phyloP scores from a whole-genome alignment of 2,329 filamentous ascomycete species.

The Arachnomyces sp. region DNA sequence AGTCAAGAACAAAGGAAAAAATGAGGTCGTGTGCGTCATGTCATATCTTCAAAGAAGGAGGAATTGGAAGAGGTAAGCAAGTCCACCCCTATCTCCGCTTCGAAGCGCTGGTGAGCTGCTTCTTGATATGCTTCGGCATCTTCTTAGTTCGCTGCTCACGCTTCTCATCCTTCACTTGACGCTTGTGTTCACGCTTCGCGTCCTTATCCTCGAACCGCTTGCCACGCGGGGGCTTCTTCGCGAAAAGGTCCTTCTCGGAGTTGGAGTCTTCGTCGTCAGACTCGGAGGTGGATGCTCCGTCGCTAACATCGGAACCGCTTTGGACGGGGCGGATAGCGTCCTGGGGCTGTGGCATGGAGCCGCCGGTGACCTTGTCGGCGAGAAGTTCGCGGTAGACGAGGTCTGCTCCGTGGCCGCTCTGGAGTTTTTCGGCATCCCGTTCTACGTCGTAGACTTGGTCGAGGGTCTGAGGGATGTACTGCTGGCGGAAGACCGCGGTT shows the following conservation, averaged over 20 bases:
- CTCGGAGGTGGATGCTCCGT: slow-evolving; percentile 29
- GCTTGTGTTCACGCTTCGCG: slow-evolving; percentile 78
- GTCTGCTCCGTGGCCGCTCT: slow-evolving; percentile 63
- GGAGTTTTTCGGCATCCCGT: slow-evolving; percentile 72
- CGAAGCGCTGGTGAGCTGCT: slow-evolving; percentile 58
- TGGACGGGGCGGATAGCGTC: slow-evolving; percentile 25
- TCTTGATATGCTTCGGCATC: slow-evolving; percentile 94
- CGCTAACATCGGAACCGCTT: slow-evolving; percentile 30
- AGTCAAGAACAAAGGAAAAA: too few relatives aligned
- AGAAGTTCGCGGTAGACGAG: slow-evolving; percentile 80
- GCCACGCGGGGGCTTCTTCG: slow-evolving; percentile 63
- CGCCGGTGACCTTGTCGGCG: slow-evolving; percentile 51
- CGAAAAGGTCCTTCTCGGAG: slow-evolving; percentile 49
- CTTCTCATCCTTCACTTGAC: slow-evolving; percentile 88
- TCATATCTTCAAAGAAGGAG: too few relatives aligned
- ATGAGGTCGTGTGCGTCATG: too few relatives aligned
- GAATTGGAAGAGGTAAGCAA: slow-evolving; percentile 4
- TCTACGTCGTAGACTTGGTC: slow-evolving; percentile 96
- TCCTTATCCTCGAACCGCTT: slow-evolving; percentile 89
- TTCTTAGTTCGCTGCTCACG: slow-evolving; percentile 88
- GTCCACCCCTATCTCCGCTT: slow-evolving; percentile 28
- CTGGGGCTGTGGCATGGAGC: slow-evolving; percentile 3
- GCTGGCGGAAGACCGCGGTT: slow-evolving; percentile 86
- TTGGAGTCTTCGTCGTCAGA: slow-evolving; percentile 25
- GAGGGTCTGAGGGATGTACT: slow-evolving; percentile 92